Conservation (phyloP, 805 yeast species). For the Yamadazyma sp. region DNA sequence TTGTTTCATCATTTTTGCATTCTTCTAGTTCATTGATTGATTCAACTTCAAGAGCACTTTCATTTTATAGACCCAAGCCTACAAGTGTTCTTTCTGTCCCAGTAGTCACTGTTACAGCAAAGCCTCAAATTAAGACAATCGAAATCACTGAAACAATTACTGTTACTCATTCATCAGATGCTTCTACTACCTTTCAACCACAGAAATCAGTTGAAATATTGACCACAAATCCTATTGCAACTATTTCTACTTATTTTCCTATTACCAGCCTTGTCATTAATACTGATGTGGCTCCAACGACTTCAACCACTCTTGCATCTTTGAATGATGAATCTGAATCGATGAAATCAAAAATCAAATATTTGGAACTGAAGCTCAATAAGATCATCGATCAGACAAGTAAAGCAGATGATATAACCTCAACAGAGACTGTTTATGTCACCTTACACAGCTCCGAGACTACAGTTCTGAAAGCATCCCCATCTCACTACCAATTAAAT, state of each 20-base stretch:
- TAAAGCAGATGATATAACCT: background rate
- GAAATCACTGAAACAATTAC: constrained; percentile 5
- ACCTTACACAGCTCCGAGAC: no score
- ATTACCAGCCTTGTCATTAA: no score
- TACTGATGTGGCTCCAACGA: no score
- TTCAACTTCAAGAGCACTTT: background rate
- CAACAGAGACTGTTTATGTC: constrained; percentile 2
- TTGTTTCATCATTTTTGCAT: no score
- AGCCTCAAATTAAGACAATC: constrained; percentile 5
- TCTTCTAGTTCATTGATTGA: background rate
- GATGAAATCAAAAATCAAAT: constrained; percentile 1
- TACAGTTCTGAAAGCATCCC: no score
- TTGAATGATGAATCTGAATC: background rate
- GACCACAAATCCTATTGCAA: background rate
- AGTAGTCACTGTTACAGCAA: constrained; percentile 6
- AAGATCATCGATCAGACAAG: background rate
- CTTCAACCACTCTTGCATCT: background rate
- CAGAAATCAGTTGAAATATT: background rate
- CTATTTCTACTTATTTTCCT: background rate
- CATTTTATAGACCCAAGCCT: constrained; percentile 5
- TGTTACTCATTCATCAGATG: background rate
- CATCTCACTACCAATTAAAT: no score
- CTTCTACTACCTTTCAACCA: background rate
- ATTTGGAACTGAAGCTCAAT: constrained; percentile 2
- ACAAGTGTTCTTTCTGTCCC: constrained; percentile 4